A percentile compares a stretch with the other conserved stretches of the same genome.
Conservation (phyloP, 179 eudicot species). For the Beta macrorhiza region DNA sequence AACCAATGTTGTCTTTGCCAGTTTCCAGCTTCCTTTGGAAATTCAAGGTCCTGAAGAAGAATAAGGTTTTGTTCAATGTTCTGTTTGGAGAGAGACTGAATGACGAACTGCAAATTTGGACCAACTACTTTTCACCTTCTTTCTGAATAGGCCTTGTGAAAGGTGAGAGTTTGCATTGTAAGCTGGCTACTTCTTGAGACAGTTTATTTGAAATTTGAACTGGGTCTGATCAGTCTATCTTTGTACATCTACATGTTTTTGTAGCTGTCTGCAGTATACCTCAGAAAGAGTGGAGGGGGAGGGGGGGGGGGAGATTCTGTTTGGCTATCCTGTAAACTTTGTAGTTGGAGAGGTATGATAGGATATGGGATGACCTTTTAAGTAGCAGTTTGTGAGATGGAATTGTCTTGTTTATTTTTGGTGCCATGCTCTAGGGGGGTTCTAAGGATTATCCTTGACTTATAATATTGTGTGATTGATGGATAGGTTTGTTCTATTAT, state of each 20-base stretch:
- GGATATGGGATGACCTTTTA: neutral
- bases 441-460: neutral
- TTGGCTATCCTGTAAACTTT: neutral
- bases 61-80: no score
- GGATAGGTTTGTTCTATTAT: neutral
- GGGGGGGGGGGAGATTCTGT: no score
- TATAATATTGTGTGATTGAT: neutral
- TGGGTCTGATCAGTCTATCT: neutral
- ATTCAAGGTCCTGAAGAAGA: no score
- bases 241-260: neutral
- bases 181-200: neutral
- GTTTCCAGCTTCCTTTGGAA: no score
- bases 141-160: no score
- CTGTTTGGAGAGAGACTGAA: neutral
- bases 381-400: neutral
- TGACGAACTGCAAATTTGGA: neutral
- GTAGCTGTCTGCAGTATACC: neutral
- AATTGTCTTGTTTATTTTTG: neutral
- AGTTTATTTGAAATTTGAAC: no score
- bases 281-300: neutral
- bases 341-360: neutral
- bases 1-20: no score
- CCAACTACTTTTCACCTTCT: neutral
- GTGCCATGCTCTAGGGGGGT: neutral
- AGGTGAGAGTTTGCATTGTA: neutral